phyloP scores from a whole-genome alignment of 2,329 filamentous ascomycete species.

The Epichloe typhina region DNA sequence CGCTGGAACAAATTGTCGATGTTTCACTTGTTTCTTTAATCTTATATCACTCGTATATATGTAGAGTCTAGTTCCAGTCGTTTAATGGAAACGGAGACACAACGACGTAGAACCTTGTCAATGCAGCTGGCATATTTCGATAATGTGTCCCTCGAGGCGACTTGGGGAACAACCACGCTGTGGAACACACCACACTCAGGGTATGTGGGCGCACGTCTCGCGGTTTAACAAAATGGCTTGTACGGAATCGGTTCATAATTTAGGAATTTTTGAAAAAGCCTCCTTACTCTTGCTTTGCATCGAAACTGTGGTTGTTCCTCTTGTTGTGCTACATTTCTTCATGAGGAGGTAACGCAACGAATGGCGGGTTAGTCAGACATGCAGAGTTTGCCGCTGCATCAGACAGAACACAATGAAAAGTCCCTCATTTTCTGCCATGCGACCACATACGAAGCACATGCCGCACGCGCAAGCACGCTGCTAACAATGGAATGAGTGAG shows the following conservation, averaged over 20 bases:
- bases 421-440: too few relatives aligned
- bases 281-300: background rate
- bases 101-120: constrained; percentile 12
- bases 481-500: too few relatives aligned
- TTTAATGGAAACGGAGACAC: constrained; percentile 10
- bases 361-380: too few relatives aligned
- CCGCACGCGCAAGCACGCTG: too few relatives aligned
- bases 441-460: too few relatives aligned
- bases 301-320: background rate
- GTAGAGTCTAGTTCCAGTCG: constrained; percentile 10
- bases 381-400: too few relatives aligned
- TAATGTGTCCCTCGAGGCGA: background rate
- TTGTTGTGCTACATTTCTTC: background rate
- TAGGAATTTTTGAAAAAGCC: background rate
- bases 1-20: background rate
- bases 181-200: background rate
- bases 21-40: background rate
- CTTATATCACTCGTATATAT: constrained; percentile 7
- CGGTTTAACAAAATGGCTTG: constrained; percentile 5
- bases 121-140: constrained; percentile 3
- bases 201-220: constrained; percentile 4
- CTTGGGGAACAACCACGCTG: background rate
- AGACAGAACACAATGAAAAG: too few relatives aligned
- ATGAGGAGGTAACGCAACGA: too few relatives aligned
- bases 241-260: constrained; percentile 4